Base-by-base conservation (phyloP, 108 stramenopile species). In the Bacterosira constricta region DNA sequence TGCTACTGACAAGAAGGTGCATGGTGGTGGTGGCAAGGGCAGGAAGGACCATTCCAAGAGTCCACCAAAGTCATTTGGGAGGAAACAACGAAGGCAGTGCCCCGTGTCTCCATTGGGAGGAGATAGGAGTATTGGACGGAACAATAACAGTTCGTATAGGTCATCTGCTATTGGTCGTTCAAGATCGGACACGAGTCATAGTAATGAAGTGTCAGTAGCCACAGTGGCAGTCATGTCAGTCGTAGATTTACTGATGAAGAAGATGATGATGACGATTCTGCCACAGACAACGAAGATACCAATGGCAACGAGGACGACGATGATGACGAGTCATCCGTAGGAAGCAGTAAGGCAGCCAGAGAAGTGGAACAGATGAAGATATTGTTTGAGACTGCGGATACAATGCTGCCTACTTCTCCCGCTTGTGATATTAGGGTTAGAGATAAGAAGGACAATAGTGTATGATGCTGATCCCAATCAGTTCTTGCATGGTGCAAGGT, bases 381-480 rank as follows among this genome's bases (percentile, higher is more conserved):
- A 27, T 47, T 15, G 25, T 69, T 46, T 44, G 58, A 57, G 34
- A 46, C 37, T 56, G 4, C 55, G 10, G 53, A 51, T 20, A 20
- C 11, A n/a, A n/a, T n/a, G 6, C n/a, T 18, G 6, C 11, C 9
- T n/a, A 12, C 7, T 7, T 20, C 7, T 51, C n/a, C n/a, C n/a
- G 6, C 6, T 18, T 27, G 6, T 10, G 21, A 15, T 18, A 6
- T 26, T 0, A 20, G 30, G 52, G 62, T 52, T 11, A 72, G 39
- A 0, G 27, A 62, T n/a, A n/a, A n/a, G n/a, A n/a, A n/a, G n/a
- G n/a, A n/a, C n/a, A n/a, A n/a, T n/a, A n/a, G n/a, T n/a, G n/a
- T 89, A 86, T 58, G 88, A 89, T 63, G 58, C 75, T 17, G 84
- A 84, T 53, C 82, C 84, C 1, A 80, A 85, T 41, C 38, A 66